Evolutionary conservation across 2,329 filamentous ascomycete genomes (phyloP), one percentile per base, ranked within the genome.

Genomic region (Colletotrichum theobromicola): DNA sequence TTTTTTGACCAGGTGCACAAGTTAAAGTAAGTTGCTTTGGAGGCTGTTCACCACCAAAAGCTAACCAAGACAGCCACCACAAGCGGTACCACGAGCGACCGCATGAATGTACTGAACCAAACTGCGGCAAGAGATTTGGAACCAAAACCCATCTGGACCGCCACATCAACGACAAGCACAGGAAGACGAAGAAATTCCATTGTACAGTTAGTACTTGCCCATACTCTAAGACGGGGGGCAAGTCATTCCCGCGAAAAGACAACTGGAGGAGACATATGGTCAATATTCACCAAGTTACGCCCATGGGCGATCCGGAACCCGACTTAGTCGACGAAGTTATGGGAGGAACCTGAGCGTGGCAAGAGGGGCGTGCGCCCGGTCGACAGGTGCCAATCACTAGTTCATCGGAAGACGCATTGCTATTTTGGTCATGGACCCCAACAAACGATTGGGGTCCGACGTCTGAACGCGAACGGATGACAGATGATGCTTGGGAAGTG

Each of bases 221-320:
- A 7, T 92, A 90, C 78, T 91, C 89, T n/a, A 86, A 85, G 70
- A 80, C 83, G 18, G 90, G 90, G 10, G 89, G 90, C 69, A 91
- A 90, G 76, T 89, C 88, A 0, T 92, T 92, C 76, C 89, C 90
- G 1, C 84, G 90, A 67, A 92, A 92, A 78, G 90, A 92, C 78
- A 92, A 92, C 80, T 92, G 90, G 90, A 88, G 90, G 77, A 83
- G 90, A 70, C 90, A 92, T 79, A 91, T 92, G 89, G 84, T 86
- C 42, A 91, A 91, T 80, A 91, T 91, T 77, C 90, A 92, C 77
- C 81, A 86, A 42, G 80, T 87, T 74, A 77, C 65, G 53, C 77
- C 76, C 7, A 69, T 72, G 15, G 67, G 76, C 7, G 74, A 77
- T 6, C 68, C 77, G 2, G 78, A 79, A 67, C 75, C 77, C n/a